Base-by-base conservation (phyloP, 2,329 filamentous ascomycete species). In the Chaetomium sp. region DNA sequence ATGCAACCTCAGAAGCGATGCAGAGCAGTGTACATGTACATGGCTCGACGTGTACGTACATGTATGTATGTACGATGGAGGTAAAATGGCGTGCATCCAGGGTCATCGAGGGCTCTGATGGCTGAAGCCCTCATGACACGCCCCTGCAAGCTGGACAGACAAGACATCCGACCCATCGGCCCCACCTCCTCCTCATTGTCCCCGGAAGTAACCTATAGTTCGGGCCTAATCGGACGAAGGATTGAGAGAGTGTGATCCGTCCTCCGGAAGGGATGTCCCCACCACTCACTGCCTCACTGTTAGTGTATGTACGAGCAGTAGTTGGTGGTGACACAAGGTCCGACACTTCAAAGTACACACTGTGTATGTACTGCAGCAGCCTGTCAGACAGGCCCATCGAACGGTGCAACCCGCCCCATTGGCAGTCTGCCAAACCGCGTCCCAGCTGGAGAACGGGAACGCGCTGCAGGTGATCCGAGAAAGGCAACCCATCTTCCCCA, bases 381-480 rank as follows among this genome's bases (percentile, higher is more conserved):
- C 47, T 51, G 29, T 21, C 31, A 31, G 35, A 21, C 33, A 31
- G 35, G 29, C n/a, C 13, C 33, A 55, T 49, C 59, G 42, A 23
- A 53, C 55, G 31, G 60, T 57, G 54, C 47, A 58, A 63, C 57
- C 45, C 54, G 53, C 51, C 42, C 13, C 57, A 42, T 38, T 42
- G 49, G 38, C 27, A 31, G 50, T 57, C 47, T 62, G 53, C 59
- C 63, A 59, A 25, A 29, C 35, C 21, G 23, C 49, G 29, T 3
- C 38, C 49, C 58, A 62, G 50, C 58, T 58, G 62, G 62, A 64
- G 19, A 59, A 64, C 49, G 57, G 60, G 57, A 59, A 42, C n/a
- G 57, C 51, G 45, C 53, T 60, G 53, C 56, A 63, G 63, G 45
- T 62, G 60, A 64, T 27, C 63, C 65, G 7, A 67, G 65, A 50